Evolutionary conservation across 108 stramenopile species (phyloP).

Genomic region (Cyclotella baltica): DNA sequence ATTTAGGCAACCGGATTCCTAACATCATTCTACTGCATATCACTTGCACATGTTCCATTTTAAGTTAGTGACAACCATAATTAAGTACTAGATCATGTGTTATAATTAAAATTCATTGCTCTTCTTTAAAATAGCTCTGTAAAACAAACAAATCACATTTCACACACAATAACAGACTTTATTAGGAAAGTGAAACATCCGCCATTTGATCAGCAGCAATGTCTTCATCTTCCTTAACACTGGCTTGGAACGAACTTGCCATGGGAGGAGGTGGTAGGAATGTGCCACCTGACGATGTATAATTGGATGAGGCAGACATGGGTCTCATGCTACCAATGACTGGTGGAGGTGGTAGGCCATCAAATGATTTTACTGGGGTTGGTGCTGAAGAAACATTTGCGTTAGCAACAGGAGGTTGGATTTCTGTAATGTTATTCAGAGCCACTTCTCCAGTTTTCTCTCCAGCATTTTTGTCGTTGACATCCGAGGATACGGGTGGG

Average conservation of each 20-base stretch:
- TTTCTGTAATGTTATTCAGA: neutral
- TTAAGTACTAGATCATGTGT: neutral
- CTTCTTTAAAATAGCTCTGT: neutral
- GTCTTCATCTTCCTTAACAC: slow-evolving; percentile 24
- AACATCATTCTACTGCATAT: too few relatives aligned
- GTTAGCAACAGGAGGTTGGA: slow-evolving; percentile 12
- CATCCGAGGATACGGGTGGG: neutral
- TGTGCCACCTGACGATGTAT: slow-evolving; percentile 1
- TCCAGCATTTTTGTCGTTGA: too few relatives aligned
- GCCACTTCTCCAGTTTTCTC: neutral
- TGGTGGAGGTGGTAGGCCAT: slow-evolving; percentile 39
- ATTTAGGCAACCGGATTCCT: too few relatives aligned
- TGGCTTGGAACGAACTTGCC: neutral
- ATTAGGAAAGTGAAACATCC: slow-evolving; percentile 32
- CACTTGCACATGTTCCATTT: too few relatives aligned
- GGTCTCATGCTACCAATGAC: slow-evolving; percentile 10
- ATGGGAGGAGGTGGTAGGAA: slow-evolving; percentile 40
- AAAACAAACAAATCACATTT: neutral
- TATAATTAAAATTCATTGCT: neutral
- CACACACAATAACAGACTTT: too few relatives aligned
- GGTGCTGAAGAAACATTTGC: slow-evolving; percentile 16
- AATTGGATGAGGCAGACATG: neutral
- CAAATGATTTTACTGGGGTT: slow-evolving; percentile 27
- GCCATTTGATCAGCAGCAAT: slow-evolving; percentile 14
- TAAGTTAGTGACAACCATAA: too few relatives aligned